These are phyloP conservation scores for Spathaspora hagerdaliae DNA, from an alignment of 805 yeast genomes.

Conservation along the genomic window DNA sequence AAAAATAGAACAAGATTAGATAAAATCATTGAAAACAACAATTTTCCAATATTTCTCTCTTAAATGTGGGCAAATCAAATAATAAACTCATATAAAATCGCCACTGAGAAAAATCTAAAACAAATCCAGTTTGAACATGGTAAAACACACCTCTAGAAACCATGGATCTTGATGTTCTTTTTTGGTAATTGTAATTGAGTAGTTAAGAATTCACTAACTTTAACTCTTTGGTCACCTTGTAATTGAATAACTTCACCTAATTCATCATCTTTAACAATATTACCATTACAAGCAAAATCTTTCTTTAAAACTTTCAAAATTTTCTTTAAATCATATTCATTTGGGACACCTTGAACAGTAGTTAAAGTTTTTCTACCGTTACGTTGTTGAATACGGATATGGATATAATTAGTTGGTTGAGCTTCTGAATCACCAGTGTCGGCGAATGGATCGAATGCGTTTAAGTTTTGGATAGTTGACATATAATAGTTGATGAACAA, in stretches of 20 bases:
- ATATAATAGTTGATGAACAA: conserved; percentile 31
- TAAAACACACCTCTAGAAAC: conserved; percentile 58
- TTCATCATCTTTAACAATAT: conserved; percentile 93
- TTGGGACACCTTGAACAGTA: conserved; percentile 96
- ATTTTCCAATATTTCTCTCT: too few species aligned
- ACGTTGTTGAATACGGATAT: conserved; percentile 98
- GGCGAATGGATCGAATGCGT: conserved; percentile 96
- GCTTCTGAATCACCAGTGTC: conserved; percentile 99
- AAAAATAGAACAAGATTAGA: too few species aligned
- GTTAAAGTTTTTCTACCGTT: conserved; percentile 98
- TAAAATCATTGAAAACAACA: too few species aligned
- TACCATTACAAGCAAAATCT: conserved; percentile 98
- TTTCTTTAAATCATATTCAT: conserved; percentile 90
- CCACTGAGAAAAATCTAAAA: too few species aligned
- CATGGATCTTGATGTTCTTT: conserved; percentile 97
- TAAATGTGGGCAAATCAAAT: too few species aligned
- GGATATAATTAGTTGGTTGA: conserved; percentile 92
- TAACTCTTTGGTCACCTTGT: conserved; percentile 98
- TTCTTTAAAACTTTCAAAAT: conserved; percentile 91
- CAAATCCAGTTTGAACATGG: too few species aligned
- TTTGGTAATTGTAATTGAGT: conserved; percentile 84
- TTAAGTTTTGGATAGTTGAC: conserved; percentile 91
- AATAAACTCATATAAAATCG: too few species aligned
- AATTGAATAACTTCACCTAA: conserved; percentile 95
- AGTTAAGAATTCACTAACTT: conserved; percentile 89